Conservation (phyloP, 371 early-diverging fungal species). For the Syncephalastrum racemosum region DNA sequence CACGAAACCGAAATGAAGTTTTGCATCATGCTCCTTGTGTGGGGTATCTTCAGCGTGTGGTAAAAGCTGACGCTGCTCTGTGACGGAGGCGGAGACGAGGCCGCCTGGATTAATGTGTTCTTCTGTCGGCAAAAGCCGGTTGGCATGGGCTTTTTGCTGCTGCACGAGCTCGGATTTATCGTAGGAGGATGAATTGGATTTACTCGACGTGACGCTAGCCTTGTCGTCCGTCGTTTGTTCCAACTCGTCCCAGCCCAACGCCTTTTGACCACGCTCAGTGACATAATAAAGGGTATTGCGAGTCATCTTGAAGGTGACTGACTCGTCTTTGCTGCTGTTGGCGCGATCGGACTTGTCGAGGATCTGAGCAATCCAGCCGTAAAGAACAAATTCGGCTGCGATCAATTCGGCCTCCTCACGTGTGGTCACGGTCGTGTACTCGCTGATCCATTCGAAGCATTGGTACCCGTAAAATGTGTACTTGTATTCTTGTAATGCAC, state of each 20-base stretch:
- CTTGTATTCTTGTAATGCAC: slow-evolving; percentile 18
- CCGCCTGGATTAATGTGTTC: neutral
- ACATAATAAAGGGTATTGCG: slow-evolving; percentile 57
- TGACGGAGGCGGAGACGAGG: slow-evolving; percentile 2
- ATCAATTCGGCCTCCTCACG: slow-evolving; percentile 58
- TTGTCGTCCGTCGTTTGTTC: neutral
- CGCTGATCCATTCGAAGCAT: slow-evolving; percentile 62
- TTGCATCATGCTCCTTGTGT: too few species aligned
- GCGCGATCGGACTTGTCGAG: slow-evolving; percentile 41
- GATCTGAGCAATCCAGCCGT: slow-evolving; percentile 55
- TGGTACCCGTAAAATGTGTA: slow-evolving; percentile 42
- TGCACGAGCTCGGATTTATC: neutral
- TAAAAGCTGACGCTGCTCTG: slow-evolving; percentile 3
- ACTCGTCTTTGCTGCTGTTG: slow-evolving; percentile 17
- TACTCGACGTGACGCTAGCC: neutral
- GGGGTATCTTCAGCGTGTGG: neutral
- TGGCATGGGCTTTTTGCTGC: slow-evolving; percentile 8
- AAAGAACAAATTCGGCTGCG: slow-evolving; percentile 54
- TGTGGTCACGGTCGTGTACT: slow-evolving; percentile 59
- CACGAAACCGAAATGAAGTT: too few species aligned
- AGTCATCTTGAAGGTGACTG: slow-evolving; percentile 37
- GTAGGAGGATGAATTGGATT: neutral
- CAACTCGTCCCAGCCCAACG: slow-evolving; percentile 50
- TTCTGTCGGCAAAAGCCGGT: slow-evolving; percentile 16
- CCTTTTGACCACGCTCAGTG: slow-evolving; percentile 47